Evolutionary conservation across 2,329 filamentous ascomycete genomes (phyloP).

Genomic region (Gyromitra esculenta): DNA sequence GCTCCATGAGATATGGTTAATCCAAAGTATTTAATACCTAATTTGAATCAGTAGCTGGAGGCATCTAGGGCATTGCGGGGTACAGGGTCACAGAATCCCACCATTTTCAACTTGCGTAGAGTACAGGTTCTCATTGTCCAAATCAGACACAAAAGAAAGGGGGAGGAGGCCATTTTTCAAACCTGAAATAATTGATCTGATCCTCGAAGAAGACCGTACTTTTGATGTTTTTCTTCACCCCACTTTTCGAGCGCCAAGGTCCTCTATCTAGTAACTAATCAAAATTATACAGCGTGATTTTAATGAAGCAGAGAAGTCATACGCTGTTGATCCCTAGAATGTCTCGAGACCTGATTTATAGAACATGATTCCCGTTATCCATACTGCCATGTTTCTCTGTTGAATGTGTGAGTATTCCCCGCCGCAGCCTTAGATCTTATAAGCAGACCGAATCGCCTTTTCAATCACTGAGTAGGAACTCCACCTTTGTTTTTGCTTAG

Average conservation of each 20-base stretch:
- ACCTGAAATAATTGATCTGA: slow-evolving; percentile 64
- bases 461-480: slow-evolving; percentile 9
- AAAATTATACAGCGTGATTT: neutral
- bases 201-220: slow-evolving; percentile 64
- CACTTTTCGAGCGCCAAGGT: slow-evolving; percentile 65
- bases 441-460: slow-evolving; percentile 4
- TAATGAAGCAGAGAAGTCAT: neutral
- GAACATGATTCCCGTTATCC: slow-evolving; percentile 65
- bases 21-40: slow-evolving; percentile 60
- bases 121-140: too few relatives aligned
- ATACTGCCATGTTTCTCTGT: slow-evolving; percentile 62
- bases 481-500: neutral
- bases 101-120: too few relatives aligned
- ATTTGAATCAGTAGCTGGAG: neutral
- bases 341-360: slow-evolving; percentile 67
- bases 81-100: too few relatives aligned
- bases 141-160: too few relatives aligned
- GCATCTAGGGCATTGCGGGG: too few relatives aligned
- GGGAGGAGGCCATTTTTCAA: slow-evolving; percentile 62
- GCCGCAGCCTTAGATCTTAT: neutral
- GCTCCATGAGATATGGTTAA: slow-evolving; percentile 64
- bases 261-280: neutral
- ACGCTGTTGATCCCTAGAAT: slow-evolving; percentile 65
- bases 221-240: slow-evolving; percentile 65
- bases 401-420: neutral